These are phyloP conservation scores for Pyricularia pennisetigena DNA, from an alignment of 2,329 filamentous ascomycete genomes.

Conservation along the genomic window DNA sequence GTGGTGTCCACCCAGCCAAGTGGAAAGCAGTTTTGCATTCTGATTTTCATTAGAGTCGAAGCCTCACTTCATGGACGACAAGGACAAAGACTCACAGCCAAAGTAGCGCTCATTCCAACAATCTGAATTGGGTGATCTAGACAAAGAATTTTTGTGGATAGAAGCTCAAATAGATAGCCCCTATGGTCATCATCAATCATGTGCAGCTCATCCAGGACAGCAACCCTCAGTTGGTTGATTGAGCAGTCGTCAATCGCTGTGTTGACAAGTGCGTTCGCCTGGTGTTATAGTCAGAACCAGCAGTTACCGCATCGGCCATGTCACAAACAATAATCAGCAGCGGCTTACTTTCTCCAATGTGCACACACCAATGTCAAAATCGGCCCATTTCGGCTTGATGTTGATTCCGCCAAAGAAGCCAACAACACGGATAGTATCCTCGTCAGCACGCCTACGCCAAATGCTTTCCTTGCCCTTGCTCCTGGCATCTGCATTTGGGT, in stretches of 20 bases:
- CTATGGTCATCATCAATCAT: constrained; percentile 71
- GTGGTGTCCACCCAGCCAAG: constrained; percentile 61
- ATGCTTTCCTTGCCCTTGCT: constrained; percentile 26
- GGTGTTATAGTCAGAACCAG: constrained; percentile 5
- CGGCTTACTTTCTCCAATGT: constrained; percentile 62
- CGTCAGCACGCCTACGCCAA: constrained; percentile 45
- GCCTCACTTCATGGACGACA: not conserved
- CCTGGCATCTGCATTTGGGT: constrained; percentile 20
- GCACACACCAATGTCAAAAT: constrained; percentile 70
- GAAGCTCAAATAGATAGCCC: constrained; percentile 65
- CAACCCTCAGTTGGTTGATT: constrained; percentile 51
- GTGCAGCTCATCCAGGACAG: constrained; percentile 72
- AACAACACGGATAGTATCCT: constrained; percentile 53
- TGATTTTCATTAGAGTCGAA: constrained; percentile 19
- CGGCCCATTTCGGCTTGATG: constrained; percentile 55
- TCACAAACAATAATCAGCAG: not conserved
- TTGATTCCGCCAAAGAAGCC: constrained; percentile 70
- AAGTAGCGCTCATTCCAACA: constrained; percentile 70
- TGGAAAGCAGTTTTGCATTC: constrained; percentile 60
- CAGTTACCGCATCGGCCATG: constrained; percentile 2
- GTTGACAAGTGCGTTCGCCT: constrained; percentile 70
- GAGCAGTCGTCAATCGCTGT: constrained; percentile 61
- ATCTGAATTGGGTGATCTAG: constrained; percentile 60
- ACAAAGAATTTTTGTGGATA: constrained; percentile 63
- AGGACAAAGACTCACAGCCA: constrained; percentile 45